Base-by-base conservation (phyloP, 768 basidiomycete species). In the Tylopilus subfusipes region DNA sequence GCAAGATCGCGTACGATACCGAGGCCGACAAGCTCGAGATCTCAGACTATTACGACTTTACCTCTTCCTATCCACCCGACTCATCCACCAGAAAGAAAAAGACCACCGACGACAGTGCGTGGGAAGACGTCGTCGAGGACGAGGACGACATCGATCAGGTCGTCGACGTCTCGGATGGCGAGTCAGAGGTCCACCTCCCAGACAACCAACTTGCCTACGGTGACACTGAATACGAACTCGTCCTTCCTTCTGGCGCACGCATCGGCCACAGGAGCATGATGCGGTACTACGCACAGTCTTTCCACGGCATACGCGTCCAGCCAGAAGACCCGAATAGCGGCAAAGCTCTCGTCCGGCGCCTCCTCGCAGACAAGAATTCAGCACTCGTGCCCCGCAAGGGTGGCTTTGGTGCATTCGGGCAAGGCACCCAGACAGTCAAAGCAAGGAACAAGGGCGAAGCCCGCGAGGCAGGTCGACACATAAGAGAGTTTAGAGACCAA, bases 401-500 rank as follows among this genome's bases (percentile, higher is more conserved):
- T 34, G 94, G 90, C 2, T 92, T 84, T 57, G 94, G 95, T 24
- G 92, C 91, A 3, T 94, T 79, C 64, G 95, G 95, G 2, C 73
- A 73, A 11, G 93, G 92, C 2, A 85, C 81, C 9, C 82, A 92
- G 30, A 88, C 94, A 11, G 81, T 98, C 56, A 91, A 87, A 68
- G 96, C 93, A 21, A 79, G 93, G 48, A 98, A 98, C 74, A 80
- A 80, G n/a, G 97, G 97, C 2, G 96, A 98, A 74, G 97, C 97
- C 14, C 82, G 82, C 59, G 88, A 98, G 70, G 96, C 96, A 21
- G 92, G 87, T 14, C 80, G 91, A 43, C 91, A 95, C 71, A 81
- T 91, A 1, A 78, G 84, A 51, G 88, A 93, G 64, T 90, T 88
- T 74, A 78, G 88, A 57, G 95, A 97, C 67, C 84, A 89, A 67